Evolutionary conservation across 176 grass and related monocot genomes (phyloP), one percentile per base, ranked within the genome.

Genomic region (Aechmea fasciata): DNA sequence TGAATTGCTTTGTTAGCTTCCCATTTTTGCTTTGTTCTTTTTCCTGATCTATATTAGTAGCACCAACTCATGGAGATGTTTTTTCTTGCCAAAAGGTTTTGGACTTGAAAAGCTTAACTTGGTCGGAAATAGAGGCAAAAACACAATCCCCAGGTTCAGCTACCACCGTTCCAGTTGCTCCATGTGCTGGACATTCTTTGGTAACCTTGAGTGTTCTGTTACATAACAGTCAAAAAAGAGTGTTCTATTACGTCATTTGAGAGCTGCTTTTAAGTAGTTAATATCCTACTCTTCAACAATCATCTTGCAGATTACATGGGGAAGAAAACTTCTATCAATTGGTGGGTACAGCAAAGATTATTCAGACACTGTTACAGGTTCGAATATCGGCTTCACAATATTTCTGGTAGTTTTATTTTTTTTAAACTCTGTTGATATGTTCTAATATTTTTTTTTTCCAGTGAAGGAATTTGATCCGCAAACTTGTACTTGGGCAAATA

Each of bases 401-500:
- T 49, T 11, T 65, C 13, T 84, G 68, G 5, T 6, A 41, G 33
- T 41, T 41, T 41, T 41, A 49, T 66, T 83, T 75, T 68, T 70
- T 29, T 28, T 68, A 49, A 72, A 29, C 25, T 50, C 48, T 49
- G 26, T 72, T 11, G 25, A 57, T 15, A 66, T 13, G 54, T 84
- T 82, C 33, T 87, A 50, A 14, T 80, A 18, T 73, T 77, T 82
- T 79, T 79, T 47, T 72, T 78, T 90, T 75, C 54, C 84, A 99
- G 95, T 92, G 84, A 99, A 90, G 89, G 95, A 99, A 90, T 99
- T 93, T 84, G 86, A 99, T 90, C 90, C 87, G 0, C 87, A 94
- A 76, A 88, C 80, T 75, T 84, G 90, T 90, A 74, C 85, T 18
- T 99, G 95, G 95, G 90, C 87, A 11, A 84, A 85, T 79, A 79